Conservation (phyloP, 306 rosid genomes). For the Dryas alaskensis region DNA sequence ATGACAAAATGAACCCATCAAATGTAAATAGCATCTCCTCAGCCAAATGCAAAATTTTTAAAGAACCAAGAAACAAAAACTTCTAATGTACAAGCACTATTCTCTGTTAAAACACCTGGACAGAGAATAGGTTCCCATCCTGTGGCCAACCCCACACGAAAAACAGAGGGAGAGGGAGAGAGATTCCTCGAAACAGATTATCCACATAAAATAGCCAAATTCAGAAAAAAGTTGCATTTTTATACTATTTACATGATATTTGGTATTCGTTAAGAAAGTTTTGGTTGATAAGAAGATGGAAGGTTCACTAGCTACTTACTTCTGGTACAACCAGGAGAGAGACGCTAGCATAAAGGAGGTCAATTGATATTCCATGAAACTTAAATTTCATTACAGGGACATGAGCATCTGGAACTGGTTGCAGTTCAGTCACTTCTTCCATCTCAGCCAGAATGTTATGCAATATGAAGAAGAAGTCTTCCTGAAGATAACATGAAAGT, state of each 20-base stretch:
- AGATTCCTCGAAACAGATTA: not conserved
- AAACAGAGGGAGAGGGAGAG: not conserved
- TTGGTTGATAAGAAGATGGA: not conserved
- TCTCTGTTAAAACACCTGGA: not conserved
- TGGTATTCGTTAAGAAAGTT: not conserved
- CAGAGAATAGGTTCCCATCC: not conserved
- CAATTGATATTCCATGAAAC: conserved; percentile 76
- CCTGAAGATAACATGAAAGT: conserved; percentile 42
- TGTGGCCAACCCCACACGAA: not conserved
- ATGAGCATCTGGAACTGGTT: conserved; percentile 89
- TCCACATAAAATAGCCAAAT: not conserved
- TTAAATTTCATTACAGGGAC: conserved; percentile 95
- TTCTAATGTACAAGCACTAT: not conserved
- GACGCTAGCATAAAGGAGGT: conserved; percentile 83
- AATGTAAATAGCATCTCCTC: not conserved
- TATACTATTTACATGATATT: not conserved
- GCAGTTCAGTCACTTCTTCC: conserved; percentile 89
- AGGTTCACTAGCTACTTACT: conserved; percentile 47
- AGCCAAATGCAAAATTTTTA: not conserved
- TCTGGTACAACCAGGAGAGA: conserved; percentile 78
- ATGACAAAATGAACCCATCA: not conserved
- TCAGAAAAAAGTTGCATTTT: not conserved
- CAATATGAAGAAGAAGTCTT: conserved; percentile 74
- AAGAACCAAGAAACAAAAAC: not conserved
- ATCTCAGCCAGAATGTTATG: conserved; percentile 68